Base-by-base conservation (phyloP, 2,329 filamentous ascomycete species). In the Trichoderma aggressivum region DNA sequence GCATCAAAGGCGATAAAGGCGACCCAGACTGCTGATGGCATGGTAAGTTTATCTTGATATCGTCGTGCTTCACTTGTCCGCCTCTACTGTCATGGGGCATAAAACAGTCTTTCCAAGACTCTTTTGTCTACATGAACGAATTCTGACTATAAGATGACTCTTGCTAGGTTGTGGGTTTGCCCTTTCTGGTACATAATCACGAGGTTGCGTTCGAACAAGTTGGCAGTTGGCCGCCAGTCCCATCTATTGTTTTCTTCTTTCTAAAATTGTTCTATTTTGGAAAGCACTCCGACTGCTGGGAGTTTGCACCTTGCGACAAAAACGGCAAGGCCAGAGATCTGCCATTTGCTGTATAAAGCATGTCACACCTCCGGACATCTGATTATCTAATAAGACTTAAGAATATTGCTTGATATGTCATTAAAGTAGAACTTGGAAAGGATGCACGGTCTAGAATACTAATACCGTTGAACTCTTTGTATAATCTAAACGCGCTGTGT, bases 161-260 rank as follows among this genome's bases (percentile, higher is more conserved):
- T 21, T n/a, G 36, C 30, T 60, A 60, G 58, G 58, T 36, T 24
- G 58, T 60, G 58, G 32, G 26, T 21, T 34, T 60, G 8, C 58
- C 58, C n/a, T 61, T 61, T 26, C 16, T 26, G 32, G 58, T 39
- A 11, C 58, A 61, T 61, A 61, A 61, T 61, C 58, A 61, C 24
- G 32, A 39, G n/a, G 32, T 36, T 26, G 32, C 32, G 24, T 61
- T 26, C 24, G 58, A 61, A 18, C 58, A 39, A 61, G 24, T 26
- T 26, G 58, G 58, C 12, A 61, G 32, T 34, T 43, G 59, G 59
- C 32, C 59, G 16, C 59, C 34, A 14, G 14, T 62, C 24, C 60
- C 64, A 7, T 30, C 8, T 30, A 21, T 50, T 10, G 10, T 63
- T 30, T 63, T 50, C 7, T 50, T 47, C 18, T 5, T 63, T 6